Percentiles rank a stretch among this genome's conserved stretches.
These are phyloP conservation scores for Didymella glomerata DNA, from an alignment of 2,329 filamentous ascomycete species.

Conservation along the genomic window DNA sequence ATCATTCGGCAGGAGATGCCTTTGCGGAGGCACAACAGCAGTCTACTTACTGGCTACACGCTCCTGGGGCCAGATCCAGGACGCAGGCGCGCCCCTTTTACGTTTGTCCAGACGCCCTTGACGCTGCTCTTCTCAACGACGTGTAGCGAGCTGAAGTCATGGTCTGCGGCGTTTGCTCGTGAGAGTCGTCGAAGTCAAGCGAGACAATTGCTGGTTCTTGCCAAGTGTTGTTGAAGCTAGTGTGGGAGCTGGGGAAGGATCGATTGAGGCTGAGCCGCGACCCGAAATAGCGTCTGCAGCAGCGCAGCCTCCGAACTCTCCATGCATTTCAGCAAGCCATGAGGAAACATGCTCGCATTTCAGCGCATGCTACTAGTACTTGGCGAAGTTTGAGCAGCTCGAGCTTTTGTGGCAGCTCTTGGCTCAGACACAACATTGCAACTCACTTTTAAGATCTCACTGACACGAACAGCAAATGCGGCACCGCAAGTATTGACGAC, in stretches of 20 bases:
- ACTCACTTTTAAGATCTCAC: not conserved
- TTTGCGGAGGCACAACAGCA: not conserved
- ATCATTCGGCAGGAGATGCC: not conserved
- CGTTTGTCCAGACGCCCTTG: not conserved
- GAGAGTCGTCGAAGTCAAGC: not conserved
- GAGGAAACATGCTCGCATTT: not conserved
- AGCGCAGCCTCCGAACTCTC: not conserved
- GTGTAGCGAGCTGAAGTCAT: not conserved
- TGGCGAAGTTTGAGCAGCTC: not conserved
- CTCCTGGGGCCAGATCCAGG: not conserved
- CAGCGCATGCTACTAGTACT: not conserved
- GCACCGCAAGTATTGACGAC: not conserved
- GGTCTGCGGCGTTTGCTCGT: not conserved
- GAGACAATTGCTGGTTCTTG: not conserved
- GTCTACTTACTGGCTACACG: not conserved
- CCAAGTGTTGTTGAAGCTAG: slow-evolving; percentile 2
- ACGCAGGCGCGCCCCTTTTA: not conserved
- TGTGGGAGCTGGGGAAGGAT: slow-evolving; percentile 6
- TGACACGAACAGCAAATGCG: not conserved
- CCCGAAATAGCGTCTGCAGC: slow-evolving; percentile 4
- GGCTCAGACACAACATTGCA: not conserved
- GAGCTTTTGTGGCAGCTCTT: not conserved
- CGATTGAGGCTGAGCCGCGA: slow-evolving; percentile 14
- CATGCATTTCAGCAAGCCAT: slow-evolving; percentile 15
- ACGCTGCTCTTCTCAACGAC: not conserved